Base-by-base conservation (phyloP, 2,329 filamentous ascomycete genomes). In the Verticillium zaregamsianum region DNA sequence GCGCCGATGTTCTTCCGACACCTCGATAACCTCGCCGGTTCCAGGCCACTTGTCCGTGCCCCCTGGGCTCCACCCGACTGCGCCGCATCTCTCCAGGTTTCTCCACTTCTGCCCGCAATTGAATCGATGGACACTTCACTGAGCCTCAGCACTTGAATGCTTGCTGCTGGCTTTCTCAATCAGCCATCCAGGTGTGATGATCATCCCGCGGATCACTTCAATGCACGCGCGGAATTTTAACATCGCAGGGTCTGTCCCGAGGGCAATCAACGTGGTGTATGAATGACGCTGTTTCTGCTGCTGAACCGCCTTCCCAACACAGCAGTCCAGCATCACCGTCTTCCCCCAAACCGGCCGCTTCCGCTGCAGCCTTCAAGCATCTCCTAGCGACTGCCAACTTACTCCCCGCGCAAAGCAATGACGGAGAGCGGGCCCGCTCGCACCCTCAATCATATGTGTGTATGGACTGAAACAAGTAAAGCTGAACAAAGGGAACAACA, bases 401-500 rank as follows among this genome's bases (percentile, higher is more conserved):
- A 52, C 45, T 52, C 45, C 40, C 45, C 45, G 45, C 45, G 20
- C 45, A 23, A 52, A 52, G 45, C 45, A 52, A 52, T 20, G 20
- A 52, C n/a, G 45, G 45, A 52, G 45, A 52, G 45, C 45, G 45
- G 39, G 45, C 45, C 45, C 23, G 45, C 45, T 52, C 45, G 45
- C 45, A 23, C 23, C 23, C 45, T 52, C 45, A 20, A 52, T 52
- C 45, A 52, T 52, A 20, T 52, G 45, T 20, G 59, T 61, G 64
- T 66, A 63, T 59, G 57, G 63, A 63, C 64, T 59, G 61, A 52
- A 63, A 66, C 56, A 64, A 60, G 54, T 61, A 61, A 58, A 64
- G 45, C 60, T 61, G 59, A 57, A 65, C 61, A 65, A 63, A 66
- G 55, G 59, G 61, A 65, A 65, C 55, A 37, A 64, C 61, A 56